Percentiles rank a stretch among this genome's conserved stretches.
These are phyloP conservation scores for Beauveria asiatica DNA, from an alignment of 2,329 filamentous ascomycete species.

Conservation along the genomic window DNA sequence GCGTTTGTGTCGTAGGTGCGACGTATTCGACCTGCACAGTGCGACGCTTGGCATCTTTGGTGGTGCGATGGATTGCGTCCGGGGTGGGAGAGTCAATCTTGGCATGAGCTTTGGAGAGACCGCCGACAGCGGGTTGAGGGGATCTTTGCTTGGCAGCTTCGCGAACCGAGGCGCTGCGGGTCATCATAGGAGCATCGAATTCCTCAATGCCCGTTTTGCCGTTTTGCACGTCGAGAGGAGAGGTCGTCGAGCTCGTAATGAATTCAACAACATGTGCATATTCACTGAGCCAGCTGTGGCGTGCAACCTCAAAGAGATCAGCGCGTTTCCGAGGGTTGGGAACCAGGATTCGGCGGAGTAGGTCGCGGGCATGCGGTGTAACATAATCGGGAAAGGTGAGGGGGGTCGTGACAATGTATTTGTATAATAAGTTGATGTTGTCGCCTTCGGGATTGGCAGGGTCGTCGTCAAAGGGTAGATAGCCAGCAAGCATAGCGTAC, in stretches of 20 bases:
- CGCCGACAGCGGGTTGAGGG: constrained; percentile 43
- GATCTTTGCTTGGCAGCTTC: constrained; percentile 68
- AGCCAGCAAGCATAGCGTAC: constrained; percentile 98
- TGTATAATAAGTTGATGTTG: constrained; percentile 98
- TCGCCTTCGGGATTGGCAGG: constrained; percentile 97
- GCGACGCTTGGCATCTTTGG: constrained; percentile 81
- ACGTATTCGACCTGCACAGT: constrained; percentile 98
- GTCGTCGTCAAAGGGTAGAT: constrained; percentile 95
- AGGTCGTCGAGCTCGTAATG: constrained; percentile 92
- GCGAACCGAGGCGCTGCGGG: constrained; percentile 86
- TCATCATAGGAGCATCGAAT: constrained; percentile 53
- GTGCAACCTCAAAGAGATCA: constrained; percentile 92
- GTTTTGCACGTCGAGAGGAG: constrained; percentile 74
- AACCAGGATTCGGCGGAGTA: constrained; percentile 86
- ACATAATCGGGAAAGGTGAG: constrained; percentile 98
- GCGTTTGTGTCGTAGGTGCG: constrained; percentile 77
- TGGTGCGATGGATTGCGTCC: constrained; percentile 48
- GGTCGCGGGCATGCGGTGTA: constrained; percentile 87
- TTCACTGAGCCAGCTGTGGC: constrained; percentile 96
- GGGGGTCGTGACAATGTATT: constrained; percentile 96
- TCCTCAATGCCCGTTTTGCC: constrained; percentile 57
- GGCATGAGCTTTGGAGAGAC: constrained; percentile 63
- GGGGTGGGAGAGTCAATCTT: constrained; percentile 55
- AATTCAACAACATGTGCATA: constrained; percentile 95
- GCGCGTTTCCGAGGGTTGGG: constrained; percentile 91